Conservation (phyloP, 2,329 filamentous ascomycete genomes). For the Curvularia verruculosa region DNA sequence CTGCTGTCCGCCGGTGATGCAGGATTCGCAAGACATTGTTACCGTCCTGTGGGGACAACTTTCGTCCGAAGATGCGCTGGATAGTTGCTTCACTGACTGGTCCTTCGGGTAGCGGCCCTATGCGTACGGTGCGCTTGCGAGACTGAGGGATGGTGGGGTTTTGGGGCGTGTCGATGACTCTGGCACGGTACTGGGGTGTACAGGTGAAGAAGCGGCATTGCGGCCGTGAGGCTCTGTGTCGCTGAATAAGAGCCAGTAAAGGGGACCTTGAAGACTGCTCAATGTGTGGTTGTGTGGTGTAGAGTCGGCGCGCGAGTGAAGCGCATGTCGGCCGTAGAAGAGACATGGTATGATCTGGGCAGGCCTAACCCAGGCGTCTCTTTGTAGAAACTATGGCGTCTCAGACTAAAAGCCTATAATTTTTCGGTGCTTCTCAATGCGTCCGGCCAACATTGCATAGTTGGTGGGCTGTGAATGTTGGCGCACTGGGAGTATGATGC, state of each 20-base stretch:
- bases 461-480: constrained; percentile 7
- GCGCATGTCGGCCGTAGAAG: constrained; percentile 37
- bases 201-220: constrained; percentile 36
- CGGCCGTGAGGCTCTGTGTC: constrained; percentile 13
- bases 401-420: neutral
- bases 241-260: constrained; percentile 31
- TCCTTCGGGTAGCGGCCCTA: constrained; percentile 41
- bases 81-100: constrained; percentile 34
- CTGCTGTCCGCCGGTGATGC: constrained; percentile 49
- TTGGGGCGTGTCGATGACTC: constrained; percentile 33
- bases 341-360: constrained; percentile 31
- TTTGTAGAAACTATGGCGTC: neutral
- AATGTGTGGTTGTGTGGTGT: constrained; percentile 23
- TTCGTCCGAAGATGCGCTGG: constrained; percentile 40
- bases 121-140: constrained; percentile 40
- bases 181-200: constrained; percentile 31
- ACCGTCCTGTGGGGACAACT: constrained; percentile 36
- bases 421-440: neutral
- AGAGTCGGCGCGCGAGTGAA: constrained; percentile 40
- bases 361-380: constrained; percentile 6
- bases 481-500: constrained; percentile 7
- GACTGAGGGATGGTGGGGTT: constrained; percentile 27
- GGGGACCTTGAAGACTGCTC: constrained; percentile 26
- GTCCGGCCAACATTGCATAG: constrained; percentile 14
- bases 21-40: constrained; percentile 49